Percentiles rank a stretch among this genome's conserved stretches.
Evolutionary conservation across 805 yeast species (phyloP).

Genomic region (Yamadazyma kitorensis): DNA sequence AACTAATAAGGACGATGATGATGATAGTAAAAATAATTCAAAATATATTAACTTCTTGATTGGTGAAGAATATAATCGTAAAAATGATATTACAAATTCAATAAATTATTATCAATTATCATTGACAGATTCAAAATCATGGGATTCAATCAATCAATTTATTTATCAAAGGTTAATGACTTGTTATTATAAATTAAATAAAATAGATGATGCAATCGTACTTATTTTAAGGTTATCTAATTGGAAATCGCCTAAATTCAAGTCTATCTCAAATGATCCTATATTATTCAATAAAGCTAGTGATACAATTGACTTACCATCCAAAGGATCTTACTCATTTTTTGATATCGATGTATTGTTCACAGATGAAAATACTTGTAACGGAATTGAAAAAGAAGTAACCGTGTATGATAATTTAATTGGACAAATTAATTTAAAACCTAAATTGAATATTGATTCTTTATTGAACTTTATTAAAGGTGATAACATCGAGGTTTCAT

Average conservation of each 20-base stretch:
- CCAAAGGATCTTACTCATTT: constrained; percentile 7
- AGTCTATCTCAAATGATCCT: no score
- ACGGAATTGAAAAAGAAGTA: constrained; percentile 7
- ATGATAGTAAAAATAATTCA: not conserved
- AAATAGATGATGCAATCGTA: constrained; percentile 1
- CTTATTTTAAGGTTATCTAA: not conserved
- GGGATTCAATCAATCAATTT: constrained; percentile 5
- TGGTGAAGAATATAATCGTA: constrained; percentile 37
- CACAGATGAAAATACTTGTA: constrained; percentile 9
- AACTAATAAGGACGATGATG: constrained; percentile 1
- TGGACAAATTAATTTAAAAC: constrained; percentile 18
- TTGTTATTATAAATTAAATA: constrained; percentile 5
- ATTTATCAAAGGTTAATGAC: constrained; percentile 5
- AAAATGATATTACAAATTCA: constrained; percentile 16
- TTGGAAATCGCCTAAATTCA: no score
- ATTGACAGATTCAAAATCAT: constrained; percentile 1
- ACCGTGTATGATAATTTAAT: constrained; percentile 11
- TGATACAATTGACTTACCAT: not conserved
- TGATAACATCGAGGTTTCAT: not conserved
- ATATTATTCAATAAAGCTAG: not conserved
- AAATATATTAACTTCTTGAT: constrained; percentile 6
- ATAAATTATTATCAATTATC: constrained; percentile 11
- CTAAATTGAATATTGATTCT: constrained; percentile 3
- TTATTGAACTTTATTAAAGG: constrained; percentile 3
- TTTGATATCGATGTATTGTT: constrained; percentile 18